Percentiles rank a stretch among this genome's conserved stretches.
phyloP scores from a whole-genome alignment of 1,284 basidiomycete species.

The Chalciporus sp. region DNA sequence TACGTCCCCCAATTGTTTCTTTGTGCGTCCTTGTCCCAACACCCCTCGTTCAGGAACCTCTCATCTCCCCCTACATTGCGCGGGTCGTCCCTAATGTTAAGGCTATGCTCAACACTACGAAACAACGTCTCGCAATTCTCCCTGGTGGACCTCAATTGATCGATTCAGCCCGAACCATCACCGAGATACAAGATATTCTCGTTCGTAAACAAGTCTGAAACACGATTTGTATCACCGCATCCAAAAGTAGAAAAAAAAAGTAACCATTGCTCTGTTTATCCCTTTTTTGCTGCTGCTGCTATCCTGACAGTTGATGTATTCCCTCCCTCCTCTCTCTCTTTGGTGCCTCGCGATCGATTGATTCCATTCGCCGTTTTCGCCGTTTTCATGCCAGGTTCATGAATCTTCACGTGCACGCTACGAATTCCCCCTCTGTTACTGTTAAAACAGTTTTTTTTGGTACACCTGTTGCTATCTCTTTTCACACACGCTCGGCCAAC shows the following conservation, averaged over 20 bases:
- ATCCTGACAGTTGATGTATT: neutral
- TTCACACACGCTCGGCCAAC: conserved; percentile 8
- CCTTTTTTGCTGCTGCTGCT: neutral
- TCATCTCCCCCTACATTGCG: conserved; percentile 78
- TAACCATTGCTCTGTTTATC: conserved; percentile 5
- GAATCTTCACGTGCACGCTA: conserved; percentile 21
- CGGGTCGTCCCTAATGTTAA: conserved; percentile 79
- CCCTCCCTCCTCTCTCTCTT: neutral
- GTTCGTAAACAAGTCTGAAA: conserved; percentile 52
- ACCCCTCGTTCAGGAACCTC: conserved; percentile 57
- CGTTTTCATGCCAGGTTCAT: conserved; percentile 32
- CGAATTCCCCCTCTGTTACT: conserved; percentile 8
- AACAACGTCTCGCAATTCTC: conserved; percentile 73
- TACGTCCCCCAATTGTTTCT: conserved; percentile 36
- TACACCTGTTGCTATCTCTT: conserved; percentile 15
- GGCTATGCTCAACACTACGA: conserved; percentile 70
- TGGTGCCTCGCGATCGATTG: neutral
- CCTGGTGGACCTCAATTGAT: conserved; percentile 67
- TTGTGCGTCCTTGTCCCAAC: conserved; percentile 8
- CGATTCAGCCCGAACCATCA: conserved; percentile 67
- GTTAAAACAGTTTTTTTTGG: conserved; percentile 6
- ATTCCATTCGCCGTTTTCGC: neutral
- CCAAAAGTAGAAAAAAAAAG: conserved; percentile 6
- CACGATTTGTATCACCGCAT: neutral
- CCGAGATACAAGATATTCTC: conserved; percentile 74